phyloP scores from a whole-genome alignment of 2,329 filamentous ascomycete species.

The Pyricularia sp. region DNA sequence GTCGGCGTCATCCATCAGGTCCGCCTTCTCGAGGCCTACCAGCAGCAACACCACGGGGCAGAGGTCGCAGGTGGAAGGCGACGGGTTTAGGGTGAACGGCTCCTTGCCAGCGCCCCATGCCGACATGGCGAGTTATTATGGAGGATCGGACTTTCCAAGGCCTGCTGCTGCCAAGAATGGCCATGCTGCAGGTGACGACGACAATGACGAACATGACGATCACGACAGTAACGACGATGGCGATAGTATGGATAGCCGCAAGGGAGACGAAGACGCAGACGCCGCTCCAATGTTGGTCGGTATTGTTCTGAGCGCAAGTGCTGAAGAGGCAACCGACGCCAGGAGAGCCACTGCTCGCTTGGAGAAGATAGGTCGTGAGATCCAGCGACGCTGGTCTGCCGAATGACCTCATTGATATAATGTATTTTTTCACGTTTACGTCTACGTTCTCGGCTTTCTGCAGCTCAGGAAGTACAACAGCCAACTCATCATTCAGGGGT shows the following conservation, averaged over 20 bases:
- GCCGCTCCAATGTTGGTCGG: slow-evolving; percentile 43
- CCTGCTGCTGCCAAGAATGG: not conserved
- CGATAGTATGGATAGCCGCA: not conserved
- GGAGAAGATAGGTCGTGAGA: slow-evolving; percentile 43
- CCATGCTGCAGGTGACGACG: not conserved
- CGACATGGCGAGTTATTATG: not conserved
- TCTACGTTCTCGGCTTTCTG: not conserved
- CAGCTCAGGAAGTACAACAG: not conserved
- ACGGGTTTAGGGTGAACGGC: not conserved
- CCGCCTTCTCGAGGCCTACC: not conserved
- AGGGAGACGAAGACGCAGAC: slow-evolving; percentile 13
- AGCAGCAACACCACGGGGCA: not conserved
- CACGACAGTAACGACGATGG: not conserved
- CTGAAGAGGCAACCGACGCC: slow-evolving; percentile 39
- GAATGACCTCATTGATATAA: slow-evolving; percentile 14
- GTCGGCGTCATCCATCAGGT: not conserved
- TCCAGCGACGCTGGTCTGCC: slow-evolving; percentile 43
- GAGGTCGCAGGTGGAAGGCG: not conserved
- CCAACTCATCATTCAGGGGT: not conserved
- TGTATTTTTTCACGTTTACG: not conserved
- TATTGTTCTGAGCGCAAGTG: slow-evolving; percentile 40
- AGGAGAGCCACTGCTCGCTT: slow-evolving; percentile 41
- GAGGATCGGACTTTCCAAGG: not conserved
- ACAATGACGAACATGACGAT: not conserved
- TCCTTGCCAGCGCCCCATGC: not conserved